Evolutionary conservation across 257 asterid species (phyloP).

Genomic region (Solanum etuberosum): DNA sequence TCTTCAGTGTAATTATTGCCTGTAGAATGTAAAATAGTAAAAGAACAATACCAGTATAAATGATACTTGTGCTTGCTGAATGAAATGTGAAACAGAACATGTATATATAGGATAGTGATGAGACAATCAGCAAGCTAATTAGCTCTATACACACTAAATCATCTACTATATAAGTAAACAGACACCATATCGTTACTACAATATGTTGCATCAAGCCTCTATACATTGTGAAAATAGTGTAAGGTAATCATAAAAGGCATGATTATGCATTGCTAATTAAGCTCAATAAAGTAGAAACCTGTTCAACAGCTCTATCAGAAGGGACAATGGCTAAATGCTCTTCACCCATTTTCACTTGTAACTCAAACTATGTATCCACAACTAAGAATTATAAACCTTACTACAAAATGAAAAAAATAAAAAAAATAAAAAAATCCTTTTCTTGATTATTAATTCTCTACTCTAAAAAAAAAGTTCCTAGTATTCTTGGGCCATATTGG

Average conservation of each 20-base stretch:
- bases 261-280: too few relatives aligned
- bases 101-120: background rate
- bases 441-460: background rate
- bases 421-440: background rate
- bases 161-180: background rate
- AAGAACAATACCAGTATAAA: background rate
- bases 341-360: constrained; percentile 8
- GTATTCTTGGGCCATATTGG: background rate
- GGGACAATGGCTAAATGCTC: background rate
- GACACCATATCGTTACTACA: background rate
- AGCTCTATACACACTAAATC: background rate
- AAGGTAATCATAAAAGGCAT: background rate
- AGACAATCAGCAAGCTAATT: background rate
- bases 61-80: background rate
- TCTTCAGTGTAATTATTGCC: constrained; percentile 45
- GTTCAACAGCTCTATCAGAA: constrained; percentile 11
- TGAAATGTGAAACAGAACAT: background rate
- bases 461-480: background rate
- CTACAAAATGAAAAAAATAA: background rate
- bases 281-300: background rate
- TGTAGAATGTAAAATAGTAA: constrained; percentile 4
- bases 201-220: background rate
- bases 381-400: background rate
- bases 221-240: background rate
- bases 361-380: background rate